Percentiles rank a stretch among this genome's conserved stretches.
phyloP scores from a whole-genome alignment of 169 alveolate genomes.

The Plasmodium fragile region DNA sequence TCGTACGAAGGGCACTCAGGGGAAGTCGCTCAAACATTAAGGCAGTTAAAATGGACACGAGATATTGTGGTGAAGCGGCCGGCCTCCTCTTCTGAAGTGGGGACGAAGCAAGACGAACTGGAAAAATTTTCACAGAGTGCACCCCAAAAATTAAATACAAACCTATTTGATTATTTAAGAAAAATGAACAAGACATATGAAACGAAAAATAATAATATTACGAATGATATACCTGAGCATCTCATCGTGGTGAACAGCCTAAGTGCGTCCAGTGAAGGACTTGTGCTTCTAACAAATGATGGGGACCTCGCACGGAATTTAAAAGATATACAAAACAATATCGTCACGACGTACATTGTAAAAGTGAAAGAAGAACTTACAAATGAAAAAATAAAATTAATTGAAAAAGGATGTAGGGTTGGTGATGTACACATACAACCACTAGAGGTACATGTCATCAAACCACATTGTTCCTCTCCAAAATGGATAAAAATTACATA shows the following conservation, averaged over 20 bases:
- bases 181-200: constrained; percentile 42
- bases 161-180: constrained; percentile 28
- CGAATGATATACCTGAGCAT: constrained; percentile 44
- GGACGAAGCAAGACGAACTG: not conserved
- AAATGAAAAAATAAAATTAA: constrained; percentile 11
- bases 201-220: constrained; percentile 21
- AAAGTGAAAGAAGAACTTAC: constrained; percentile 47
- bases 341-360: constrained; percentile 53
- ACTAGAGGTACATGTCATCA: constrained; percentile 15
- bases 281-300: constrained; percentile 54
- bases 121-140: not conserved
- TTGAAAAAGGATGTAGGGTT: constrained; percentile 38
- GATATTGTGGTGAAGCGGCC: not conserved
- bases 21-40: not conserved
- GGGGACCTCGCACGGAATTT: constrained; percentile 69
- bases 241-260: constrained; percentile 54
- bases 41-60: not conserved
- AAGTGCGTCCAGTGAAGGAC: constrained; percentile 31
- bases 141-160: constrained; percentile 3
- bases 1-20: not conserved
- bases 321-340: constrained; percentile 46
- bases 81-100: not conserved
- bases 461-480: not conserved
- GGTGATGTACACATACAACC: constrained; percentile 24
- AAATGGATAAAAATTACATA: constrained; percentile 70